phyloP scores from a whole-genome alignment of 768 basidiomycete species.

The Cystobasidium tubakii region DNA sequence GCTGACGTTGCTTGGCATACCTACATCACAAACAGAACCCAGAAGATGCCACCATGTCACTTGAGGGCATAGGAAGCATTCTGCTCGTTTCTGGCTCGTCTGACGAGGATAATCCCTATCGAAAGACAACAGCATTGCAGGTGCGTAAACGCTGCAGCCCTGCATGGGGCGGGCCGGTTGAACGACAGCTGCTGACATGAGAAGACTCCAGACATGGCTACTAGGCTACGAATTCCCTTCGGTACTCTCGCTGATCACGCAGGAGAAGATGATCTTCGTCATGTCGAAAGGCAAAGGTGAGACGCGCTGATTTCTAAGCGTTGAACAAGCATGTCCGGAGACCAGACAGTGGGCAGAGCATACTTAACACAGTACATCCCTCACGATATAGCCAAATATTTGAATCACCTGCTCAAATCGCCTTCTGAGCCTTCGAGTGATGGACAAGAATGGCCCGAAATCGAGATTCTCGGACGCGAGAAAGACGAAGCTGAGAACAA shows the following conservation, averaged over 20 bases:
- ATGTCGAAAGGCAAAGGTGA: constrained; percentile 58
- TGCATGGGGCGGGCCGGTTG: too few relatives aligned
- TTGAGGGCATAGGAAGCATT: constrained; percentile 44
- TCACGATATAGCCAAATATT: constrained; percentile 20
- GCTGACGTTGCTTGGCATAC: too few relatives aligned
- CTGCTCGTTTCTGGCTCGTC: constrained; percentile 51
- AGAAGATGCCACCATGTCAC: constrained; percentile 10
- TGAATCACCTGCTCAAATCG: constrained; percentile 12
- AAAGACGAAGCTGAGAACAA: constrained; percentile 49
- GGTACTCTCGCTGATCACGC: constrained; percentile 76
- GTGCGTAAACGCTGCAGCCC: constrained; percentile 52
- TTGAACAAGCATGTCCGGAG: too few relatives aligned
- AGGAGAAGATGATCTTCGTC: constrained; percentile 64
- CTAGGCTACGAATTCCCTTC: constrained; percentile 97
- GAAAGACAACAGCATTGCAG: constrained; percentile 86
- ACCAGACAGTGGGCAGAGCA: too few relatives aligned
- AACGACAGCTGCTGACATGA: constrained; percentile 24
- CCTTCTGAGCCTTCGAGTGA: constrained; percentile 4
- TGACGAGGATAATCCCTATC: constrained; percentile 77
- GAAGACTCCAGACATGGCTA: constrained; percentile 71
- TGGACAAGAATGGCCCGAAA: constrained; percentile 51
- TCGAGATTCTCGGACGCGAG: constrained; percentile 61
- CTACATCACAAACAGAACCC: constrained; percentile 9
- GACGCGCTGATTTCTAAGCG: not conserved
- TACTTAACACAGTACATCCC: too few relatives aligned